Evolutionary conservation across 2,329 filamentous ascomycete genomes (phyloP).

Genomic region (Aureobasidium sp.): DNA sequence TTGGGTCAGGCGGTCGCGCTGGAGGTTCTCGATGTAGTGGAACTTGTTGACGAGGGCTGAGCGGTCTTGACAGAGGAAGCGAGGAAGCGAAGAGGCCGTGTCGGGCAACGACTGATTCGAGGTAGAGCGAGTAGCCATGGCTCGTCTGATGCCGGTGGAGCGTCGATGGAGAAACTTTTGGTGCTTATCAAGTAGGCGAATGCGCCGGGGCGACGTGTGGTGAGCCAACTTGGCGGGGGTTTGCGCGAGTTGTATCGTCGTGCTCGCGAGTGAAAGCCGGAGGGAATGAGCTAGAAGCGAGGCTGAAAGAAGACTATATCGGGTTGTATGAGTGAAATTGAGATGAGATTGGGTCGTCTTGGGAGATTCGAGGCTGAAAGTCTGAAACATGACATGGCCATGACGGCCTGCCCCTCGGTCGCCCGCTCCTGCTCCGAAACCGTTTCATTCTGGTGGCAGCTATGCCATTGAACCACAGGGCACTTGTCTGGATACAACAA

Average conservation of each 20-base stretch:
- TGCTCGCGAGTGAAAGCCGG: background rate
- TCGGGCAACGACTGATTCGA: background rate
- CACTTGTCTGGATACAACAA: background rate
- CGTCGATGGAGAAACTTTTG: constrained; percentile 7
- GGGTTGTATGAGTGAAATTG: background rate
- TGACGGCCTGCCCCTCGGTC: background rate
- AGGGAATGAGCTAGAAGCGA: background rate
- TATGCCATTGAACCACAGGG: background rate
- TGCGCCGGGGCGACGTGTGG: constrained; percentile 7
- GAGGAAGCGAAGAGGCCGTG: constrained; percentile 33
- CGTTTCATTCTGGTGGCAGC: background rate
- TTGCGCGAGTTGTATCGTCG: background rate
- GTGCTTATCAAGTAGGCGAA: constrained; percentile 13
- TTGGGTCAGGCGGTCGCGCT: constrained; percentile 45
- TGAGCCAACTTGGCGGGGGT: background rate
- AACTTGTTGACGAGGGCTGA: constrained; percentile 52
- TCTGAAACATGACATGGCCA: constrained; percentile 7
- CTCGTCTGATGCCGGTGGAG: background rate
- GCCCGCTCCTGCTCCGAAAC: background rate
- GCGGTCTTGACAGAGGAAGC: constrained; percentile 45
- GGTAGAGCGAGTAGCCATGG: constrained; percentile 1
- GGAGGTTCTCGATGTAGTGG: constrained; percentile 54
- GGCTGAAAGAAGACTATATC: background rate
- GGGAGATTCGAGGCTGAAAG: constrained; percentile 16
- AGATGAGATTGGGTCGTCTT: background rate